Base-by-base conservation (phyloP, 768 basidiomycete species). In the Tulasnella sp. region DNA sequence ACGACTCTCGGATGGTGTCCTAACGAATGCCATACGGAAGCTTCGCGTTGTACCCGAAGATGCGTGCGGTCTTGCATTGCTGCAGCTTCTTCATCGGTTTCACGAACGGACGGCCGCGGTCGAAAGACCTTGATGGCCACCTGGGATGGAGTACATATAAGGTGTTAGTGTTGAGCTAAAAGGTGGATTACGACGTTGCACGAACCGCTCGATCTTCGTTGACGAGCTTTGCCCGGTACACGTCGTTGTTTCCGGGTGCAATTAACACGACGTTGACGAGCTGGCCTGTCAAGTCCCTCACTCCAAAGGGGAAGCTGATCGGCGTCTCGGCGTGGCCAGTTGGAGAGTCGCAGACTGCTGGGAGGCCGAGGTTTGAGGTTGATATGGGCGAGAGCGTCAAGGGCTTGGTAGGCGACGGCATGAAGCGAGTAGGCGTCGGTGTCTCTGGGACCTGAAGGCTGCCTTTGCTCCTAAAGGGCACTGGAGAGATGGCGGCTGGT, bases 31-130 rank as follows among this genome's bases (percentile, higher is more conserved):
- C 72, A 73, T 8, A 73, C 36, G 12, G 38, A 21, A 10, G 8
- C 42, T 73, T 73, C 72, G 7, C 72, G 72, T 38, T 39, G 72
- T 3, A 73, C 42, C n/a, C 72, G 36, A 8, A 39, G 21, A 24
- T 73, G 72, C 72, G 42, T 73, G 72, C 72, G 72, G 36, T 38
- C 72, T 44, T 73, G 72, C 42, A 38, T 73, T 5, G 38, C 72
- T 73, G 36, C 72, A 3, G 38, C 42, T 18, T 73, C 72, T n/a
- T 38, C 36, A 8, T 44, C 72, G 42, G 36, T 18, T 38, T 38
- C 42, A 19, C 72, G 72, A 10, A 38, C 72, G 14, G 42, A 44
- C n/a, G 36, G 72, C 6, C 38, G 36, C 8, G 42, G 14, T 38
- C 72, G n/a, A 38, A 73, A 44, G 21, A 73, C 72, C 42, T 73